These are phyloP conservation scores for Backusella australiensis DNA, from an alignment of 192 early-diverging fungal species.

Conservation along the genomic window DNA sequence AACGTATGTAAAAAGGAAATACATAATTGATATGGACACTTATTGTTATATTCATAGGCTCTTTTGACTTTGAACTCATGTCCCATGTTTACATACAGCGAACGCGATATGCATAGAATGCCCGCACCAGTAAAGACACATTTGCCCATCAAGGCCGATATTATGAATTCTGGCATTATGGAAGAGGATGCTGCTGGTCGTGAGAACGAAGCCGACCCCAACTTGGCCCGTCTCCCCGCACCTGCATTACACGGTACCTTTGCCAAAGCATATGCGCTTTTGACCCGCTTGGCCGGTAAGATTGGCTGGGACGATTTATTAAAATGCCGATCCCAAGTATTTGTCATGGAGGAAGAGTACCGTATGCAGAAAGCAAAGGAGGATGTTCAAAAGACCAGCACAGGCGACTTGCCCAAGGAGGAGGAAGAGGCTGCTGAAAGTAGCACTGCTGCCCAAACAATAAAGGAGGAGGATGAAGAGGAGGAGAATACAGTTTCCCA, in stretches of 20 bases:
- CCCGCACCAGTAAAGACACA: slow-evolving; percentile 86
- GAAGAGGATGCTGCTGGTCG: slow-evolving; percentile 54
- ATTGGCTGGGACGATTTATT: slow-evolving; percentile 98
- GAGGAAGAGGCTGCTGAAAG: slow-evolving; percentile 34
- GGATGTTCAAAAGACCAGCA: slow-evolving; percentile 58
- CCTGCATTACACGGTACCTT: slow-evolving; percentile 93
- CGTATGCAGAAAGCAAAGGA: slow-evolving; percentile 66
- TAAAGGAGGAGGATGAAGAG: slow-evolving; percentile 27
- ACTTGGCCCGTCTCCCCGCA: slow-evolving; percentile 82
- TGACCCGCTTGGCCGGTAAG: slow-evolving; percentile 76
- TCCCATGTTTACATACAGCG: slow-evolving; percentile 96
- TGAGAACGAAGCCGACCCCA: slow-evolving; percentile 57
- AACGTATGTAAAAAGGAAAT: slow-evolving; percentile 47
- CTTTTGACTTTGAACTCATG: slow-evolving; percentile 96
- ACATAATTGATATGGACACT: not conserved
- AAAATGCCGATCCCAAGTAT: slow-evolving; percentile 79
- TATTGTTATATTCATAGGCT: slow-evolving; percentile 51
- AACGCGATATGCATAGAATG: slow-evolving; percentile 88
- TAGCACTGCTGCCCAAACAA: not conserved
- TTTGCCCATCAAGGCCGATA: slow-evolving; percentile 84
- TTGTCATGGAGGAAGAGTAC: slow-evolving; percentile 99
- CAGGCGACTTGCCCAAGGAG: slow-evolving; percentile 28
- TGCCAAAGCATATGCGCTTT: slow-evolving; percentile 78
- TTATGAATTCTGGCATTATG: slow-evolving; percentile 53
- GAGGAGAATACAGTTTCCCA: not conserved